Conservation (phyloP, 495 filamentous ascomycete genomes). For the Xylaria flabelliformis region DNA sequence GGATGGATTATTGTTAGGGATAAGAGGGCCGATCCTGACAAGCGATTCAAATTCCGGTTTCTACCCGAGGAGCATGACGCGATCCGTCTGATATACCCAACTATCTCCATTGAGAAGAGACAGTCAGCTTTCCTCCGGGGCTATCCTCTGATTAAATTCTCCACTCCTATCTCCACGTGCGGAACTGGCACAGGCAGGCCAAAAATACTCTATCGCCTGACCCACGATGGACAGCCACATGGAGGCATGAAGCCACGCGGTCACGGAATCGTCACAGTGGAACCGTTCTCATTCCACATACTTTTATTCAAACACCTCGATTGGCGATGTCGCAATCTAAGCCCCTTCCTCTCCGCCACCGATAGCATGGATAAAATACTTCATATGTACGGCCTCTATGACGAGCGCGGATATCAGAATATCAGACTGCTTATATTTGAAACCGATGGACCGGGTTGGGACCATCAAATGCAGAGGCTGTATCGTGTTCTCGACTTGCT, state of each 20-base stretch:
- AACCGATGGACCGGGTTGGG: conserved; percentile 1
- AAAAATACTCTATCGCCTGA: not conserved
- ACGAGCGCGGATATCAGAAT: not conserved
- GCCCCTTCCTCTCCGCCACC: not conserved
- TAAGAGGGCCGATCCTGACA: too few species aligned
- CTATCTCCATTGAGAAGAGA: not conserved
- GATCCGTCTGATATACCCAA: not conserved
- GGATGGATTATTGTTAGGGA: not conserved
- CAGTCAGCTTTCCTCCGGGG: not conserved
- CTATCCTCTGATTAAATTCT: not conserved
- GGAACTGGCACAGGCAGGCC: not conserved
- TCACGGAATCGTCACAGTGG: not conserved
- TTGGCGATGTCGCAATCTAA: not conserved
- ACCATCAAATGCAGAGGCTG: not conserved
- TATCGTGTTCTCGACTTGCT: not conserved
- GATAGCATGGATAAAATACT: not conserved
- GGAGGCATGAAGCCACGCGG: not conserved
- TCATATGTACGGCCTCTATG: not conserved
- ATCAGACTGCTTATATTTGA: not conserved
- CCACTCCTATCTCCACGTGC: not conserved
- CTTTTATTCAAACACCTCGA: not conserved
- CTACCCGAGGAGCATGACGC: not conserved
- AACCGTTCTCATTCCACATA: not conserved
- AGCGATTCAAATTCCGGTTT: not conserved
- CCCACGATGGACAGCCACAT: not conserved